These are phyloP conservation scores for Xylaria venustula DNA, from an alignment of 495 filamentous ascomycete genomes.

Conservation along the genomic window DNA sequence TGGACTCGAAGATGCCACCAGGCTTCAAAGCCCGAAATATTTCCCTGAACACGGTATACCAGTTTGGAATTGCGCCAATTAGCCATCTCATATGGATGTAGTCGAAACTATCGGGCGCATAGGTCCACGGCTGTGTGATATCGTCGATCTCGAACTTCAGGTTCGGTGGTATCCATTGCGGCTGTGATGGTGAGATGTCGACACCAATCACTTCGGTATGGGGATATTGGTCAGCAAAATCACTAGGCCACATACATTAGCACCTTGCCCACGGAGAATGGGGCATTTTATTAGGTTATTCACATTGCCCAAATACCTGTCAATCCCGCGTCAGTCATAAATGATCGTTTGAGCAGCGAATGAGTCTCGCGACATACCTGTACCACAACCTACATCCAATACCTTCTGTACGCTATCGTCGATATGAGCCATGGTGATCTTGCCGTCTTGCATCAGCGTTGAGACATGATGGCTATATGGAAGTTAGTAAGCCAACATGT, in stretches of 20 bases:
- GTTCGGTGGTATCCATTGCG: slow-evolving; percentile 49
- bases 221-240: slow-evolving; percentile 58
- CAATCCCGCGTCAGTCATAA: neutral
- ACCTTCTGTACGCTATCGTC: slow-evolving; percentile 28
- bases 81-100: slow-evolving; percentile 60
- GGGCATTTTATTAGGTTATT: neutral
- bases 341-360: neutral
- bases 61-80: slow-evolving; percentile 56
- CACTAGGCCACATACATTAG: slow-evolving; percentile 29
- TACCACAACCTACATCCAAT: slow-evolving; percentile 39
- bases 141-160: slow-evolving; percentile 57
- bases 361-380: slow-evolving; percentile 22
- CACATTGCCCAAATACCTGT: slow-evolving; percentile 42
- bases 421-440: slow-evolving; percentile 42
- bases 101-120: slow-evolving; percentile 46
- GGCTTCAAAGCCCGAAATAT: slow-evolving; percentile 28
- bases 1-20: slow-evolving; percentile 45
- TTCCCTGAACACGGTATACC: slow-evolving; percentile 41
- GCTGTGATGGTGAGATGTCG: slow-evolving; percentile 54
- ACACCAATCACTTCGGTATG: slow-evolving; percentile 53
- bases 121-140: slow-evolving; percentile 49
- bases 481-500: neutral
- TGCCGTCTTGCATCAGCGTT: slow-evolving; percentile 37
- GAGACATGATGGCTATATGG: slow-evolving; percentile 31
- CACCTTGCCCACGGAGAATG: neutral